Base-by-base conservation (phyloP, 805 yeast species). In the Candida sakaeoensis region DNA sequence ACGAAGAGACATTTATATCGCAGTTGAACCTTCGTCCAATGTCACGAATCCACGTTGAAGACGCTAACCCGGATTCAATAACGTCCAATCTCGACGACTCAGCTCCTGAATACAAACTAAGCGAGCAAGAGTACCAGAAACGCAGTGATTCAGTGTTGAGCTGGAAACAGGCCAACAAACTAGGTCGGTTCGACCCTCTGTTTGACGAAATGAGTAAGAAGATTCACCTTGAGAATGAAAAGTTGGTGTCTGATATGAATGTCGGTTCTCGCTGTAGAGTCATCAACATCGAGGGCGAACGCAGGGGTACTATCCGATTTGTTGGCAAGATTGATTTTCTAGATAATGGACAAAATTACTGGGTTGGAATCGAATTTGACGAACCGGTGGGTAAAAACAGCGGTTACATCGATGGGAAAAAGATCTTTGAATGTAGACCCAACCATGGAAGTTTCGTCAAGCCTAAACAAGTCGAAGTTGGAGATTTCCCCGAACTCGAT, bases 281-380 rank as follows among this genome's bases (percentile, higher is more conserved):
- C n/a, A 58, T 76, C 43, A 69, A 60, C 50, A 51, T 65, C 23
- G 64, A 59, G 34, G 72, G 73, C 16, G 76, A 72, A 48, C 69
- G 95, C 48, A 55, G 84, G 27, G 98, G 97, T 2, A 62, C 69
- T n/a, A 72, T 91, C 21, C 65, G 70, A 42, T 91, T 63, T 52
- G 63, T 89, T 10, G 98, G 98, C 2, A 61, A 60, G 28, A 77
- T 91, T 1, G 68, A 77, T 0, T 79, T 73, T 28, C 74, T 89
- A 36, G 80, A 78, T 35, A 55, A 56, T 10, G 72, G 68, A 2
- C 74, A 66, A 25, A 49, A 50, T 14, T 48, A 61, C 1, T 91
- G 97, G 96, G 74, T 85, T 22, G 98, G 97, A 0, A 75, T 91
- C 3, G 85, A 82, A 50, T 80, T 89, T 40, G 93, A 85, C 50